These are phyloP conservation scores for Ustilago crameri DNA, from an alignment of 1,284 basidiomycete genomes.

Conservation along the genomic window DNA sequence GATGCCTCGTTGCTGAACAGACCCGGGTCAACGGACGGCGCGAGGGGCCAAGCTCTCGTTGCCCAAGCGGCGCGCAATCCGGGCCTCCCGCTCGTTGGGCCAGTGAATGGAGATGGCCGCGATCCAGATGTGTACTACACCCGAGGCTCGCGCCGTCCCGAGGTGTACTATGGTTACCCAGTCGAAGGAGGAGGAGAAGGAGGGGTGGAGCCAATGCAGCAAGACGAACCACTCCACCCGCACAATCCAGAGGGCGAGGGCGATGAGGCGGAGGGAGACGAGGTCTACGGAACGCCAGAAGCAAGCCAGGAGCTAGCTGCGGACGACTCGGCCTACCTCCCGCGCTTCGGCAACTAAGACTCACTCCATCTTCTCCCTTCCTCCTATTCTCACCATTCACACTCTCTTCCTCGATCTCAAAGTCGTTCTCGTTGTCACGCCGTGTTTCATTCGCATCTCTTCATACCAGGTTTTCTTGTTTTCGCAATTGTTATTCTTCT, in stretches of 20 bases:
- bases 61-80: slow-evolving; percentile 37
- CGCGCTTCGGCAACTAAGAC: neutral
- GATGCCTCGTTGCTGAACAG: slow-evolving; percentile 23
- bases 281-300: slow-evolving; percentile 33
- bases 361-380: too few species aligned
- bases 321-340: slow-evolving; percentile 1
- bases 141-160: too few species aligned
- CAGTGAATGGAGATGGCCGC: neutral
- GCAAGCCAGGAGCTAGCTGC: slow-evolving; percentile 2
- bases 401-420: too few species aligned
- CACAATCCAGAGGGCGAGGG: neutral
- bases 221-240: slow-evolving; percentile 8
- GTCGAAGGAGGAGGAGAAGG: neutral
- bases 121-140: slow-evolving; percentile 1
- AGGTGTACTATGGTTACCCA: neutral
- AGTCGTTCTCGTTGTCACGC: too few species aligned
- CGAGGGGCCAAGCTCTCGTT: neutral
- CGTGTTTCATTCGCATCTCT: too few species aligned
- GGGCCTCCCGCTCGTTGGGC: slow-evolving; percentile 20
- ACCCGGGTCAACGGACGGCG: slow-evolving; percentile 2
- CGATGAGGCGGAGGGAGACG: slow-evolving; percentile 2
- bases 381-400: too few species aligned
- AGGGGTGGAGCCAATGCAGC: slow-evolving; percentile 8
- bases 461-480: too few species aligned
- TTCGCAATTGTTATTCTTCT: too few species aligned